Evolutionary conservation across 495 filamentous ascomycete species (phyloP).

Genomic region (Podospora tetraspora): DNA sequence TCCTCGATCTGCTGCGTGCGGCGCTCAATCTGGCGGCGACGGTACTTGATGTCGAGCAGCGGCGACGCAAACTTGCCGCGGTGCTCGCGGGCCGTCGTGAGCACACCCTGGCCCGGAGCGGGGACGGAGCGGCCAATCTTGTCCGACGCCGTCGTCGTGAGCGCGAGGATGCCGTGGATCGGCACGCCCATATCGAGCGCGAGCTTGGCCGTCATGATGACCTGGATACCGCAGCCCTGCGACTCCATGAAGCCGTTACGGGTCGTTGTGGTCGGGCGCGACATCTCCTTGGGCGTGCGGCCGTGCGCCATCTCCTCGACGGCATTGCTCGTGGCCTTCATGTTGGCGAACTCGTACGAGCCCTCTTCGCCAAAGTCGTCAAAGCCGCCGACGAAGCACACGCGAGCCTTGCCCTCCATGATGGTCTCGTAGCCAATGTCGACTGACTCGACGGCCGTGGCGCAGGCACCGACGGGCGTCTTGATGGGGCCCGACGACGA

Average conservation of each 20-base stretch:
- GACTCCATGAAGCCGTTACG: slow-evolving; percentile 99
- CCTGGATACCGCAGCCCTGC: slow-evolving; percentile 94
- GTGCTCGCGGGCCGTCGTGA: slow-evolving; percentile 94
- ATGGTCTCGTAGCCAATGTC: slow-evolving; percentile 98
- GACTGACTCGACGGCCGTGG: slow-evolving; percentile 92
- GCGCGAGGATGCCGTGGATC: slow-evolving; percentile 89
- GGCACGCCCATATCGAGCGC: slow-evolving; percentile 98
- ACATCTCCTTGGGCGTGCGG: slow-evolving; percentile 96
- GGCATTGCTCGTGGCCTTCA: slow-evolving; percentile 98
- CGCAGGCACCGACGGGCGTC: slow-evolving; percentile 95
- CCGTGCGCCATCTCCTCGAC: slow-evolving; percentile 94
- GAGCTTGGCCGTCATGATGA: slow-evolving; percentile 96
- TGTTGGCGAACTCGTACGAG: slow-evolving; percentile 99
- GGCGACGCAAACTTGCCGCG: slow-evolving; percentile 89
- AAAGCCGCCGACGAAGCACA: slow-evolving; percentile 97
- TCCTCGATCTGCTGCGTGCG: slow-evolving; percentile 86
- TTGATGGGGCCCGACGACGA: slow-evolving; percentile 98
- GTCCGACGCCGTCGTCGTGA: slow-evolving; percentile 96
- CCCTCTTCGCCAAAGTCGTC: slow-evolving; percentile 99
- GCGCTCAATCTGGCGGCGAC: slow-evolving; percentile 87
- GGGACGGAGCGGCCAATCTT: slow-evolving; percentile 98
- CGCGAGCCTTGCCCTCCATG: slow-evolving; percentile 90
- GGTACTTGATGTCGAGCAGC: slow-evolving; percentile 93
- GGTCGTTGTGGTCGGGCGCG: slow-evolving; percentile 91
- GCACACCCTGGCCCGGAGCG: slow-evolving; percentile 91